Conservation (phyloP, 805 yeast species). For the Grigorovia transvaalensis region DNA sequence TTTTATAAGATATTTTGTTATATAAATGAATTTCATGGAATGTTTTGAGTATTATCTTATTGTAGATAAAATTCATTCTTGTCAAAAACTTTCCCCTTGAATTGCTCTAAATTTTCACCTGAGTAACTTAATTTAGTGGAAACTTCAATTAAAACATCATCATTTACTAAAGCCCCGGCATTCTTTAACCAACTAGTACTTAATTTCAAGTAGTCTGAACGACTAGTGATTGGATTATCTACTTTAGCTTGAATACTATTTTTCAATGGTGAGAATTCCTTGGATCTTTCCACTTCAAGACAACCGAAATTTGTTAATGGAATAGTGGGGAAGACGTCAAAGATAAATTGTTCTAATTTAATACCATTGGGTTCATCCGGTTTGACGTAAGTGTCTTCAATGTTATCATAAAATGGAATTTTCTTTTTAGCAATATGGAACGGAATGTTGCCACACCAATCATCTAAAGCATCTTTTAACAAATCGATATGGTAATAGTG, state of each 20-base stretch:
- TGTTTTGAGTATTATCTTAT: neutral
- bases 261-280: constrained; percentile 90
- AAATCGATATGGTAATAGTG: constrained; percentile 87
- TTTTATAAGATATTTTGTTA: too few relatives aligned
- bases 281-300: constrained; percentile 74
- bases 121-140: constrained; percentile 62
- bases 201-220: constrained; percentile 49
- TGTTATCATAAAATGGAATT: constrained; percentile 49
- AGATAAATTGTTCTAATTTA: constrained; percentile 91
- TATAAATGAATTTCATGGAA: neutral
- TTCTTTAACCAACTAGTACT: constrained; percentile 63
- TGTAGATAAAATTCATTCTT: constrained; percentile 20
- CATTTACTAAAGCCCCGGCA: constrained; percentile 55
- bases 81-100: constrained; percentile 36
- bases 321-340: constrained; percentile 85
- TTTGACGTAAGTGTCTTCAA: constrained; percentile 37
- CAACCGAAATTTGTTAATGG: constrained; percentile 69
- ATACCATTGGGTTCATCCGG: constrained; percentile 86
- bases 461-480: constrained; percentile 45
- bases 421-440: constrained; percentile 92
- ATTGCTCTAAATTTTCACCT: constrained; percentile 59
- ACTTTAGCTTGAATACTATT: constrained; percentile 75
- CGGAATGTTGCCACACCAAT: constrained; percentile 72
- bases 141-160: constrained; percentile 56
- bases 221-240: constrained; percentile 81